Evolutionary conservation across 805 yeast species (phyloP).

Genomic region (Candida vartiovaarae): DNA sequence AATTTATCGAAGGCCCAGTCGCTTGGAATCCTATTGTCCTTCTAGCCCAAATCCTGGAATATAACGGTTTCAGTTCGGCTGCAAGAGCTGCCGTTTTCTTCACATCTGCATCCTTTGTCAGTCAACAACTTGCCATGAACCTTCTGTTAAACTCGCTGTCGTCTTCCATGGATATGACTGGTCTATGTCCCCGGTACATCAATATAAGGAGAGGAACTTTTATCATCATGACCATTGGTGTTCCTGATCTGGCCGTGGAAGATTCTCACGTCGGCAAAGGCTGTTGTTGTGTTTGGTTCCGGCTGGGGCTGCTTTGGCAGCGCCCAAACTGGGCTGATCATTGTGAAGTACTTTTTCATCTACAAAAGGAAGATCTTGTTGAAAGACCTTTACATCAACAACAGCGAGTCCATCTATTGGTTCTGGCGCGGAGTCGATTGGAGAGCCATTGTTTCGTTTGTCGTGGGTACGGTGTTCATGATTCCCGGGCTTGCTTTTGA

Average conservation of each 20-base stretch:
- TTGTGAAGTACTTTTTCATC: conserved; percentile 14
- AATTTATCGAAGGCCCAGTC: conserved; percentile 18
- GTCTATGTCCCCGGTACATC: conserved; percentile 20
- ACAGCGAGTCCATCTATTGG: conserved; percentile 15
- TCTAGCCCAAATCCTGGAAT: conserved; percentile 11
- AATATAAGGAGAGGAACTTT: conserved; percentile 32
- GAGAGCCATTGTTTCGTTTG: conserved; percentile 19
- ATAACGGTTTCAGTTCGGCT: conserved; percentile 19
- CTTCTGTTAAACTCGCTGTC: conserved; percentile 23
- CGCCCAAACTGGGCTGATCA: conserved; percentile 15
- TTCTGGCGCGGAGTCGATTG: conserved; percentile 21
- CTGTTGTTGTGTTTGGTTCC: conserved; percentile 17
- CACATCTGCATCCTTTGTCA: conserved; percentile 21
- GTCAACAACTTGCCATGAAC: conserved; percentile 27
- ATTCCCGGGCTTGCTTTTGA: conserved; percentile 21
- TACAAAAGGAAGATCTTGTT: conserved; percentile 15
- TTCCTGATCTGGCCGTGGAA: conserved; percentile 32
- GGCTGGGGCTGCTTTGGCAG: conserved; percentile 21
- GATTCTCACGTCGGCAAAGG: conserved; percentile 21
- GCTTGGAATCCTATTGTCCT: conserved; percentile 27
- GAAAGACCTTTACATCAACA: conserved; percentile 13
- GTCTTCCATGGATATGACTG: conserved; percentile 22
- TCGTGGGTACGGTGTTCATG: conserved; percentile 17
- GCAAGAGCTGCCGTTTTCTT: conserved; percentile 28
- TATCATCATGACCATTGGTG: conserved; percentile 25